These are phyloP conservation scores for Lentinula edodes DNA, from an alignment of 768 basidiomycete species.

Conservation along the genomic window DNA sequence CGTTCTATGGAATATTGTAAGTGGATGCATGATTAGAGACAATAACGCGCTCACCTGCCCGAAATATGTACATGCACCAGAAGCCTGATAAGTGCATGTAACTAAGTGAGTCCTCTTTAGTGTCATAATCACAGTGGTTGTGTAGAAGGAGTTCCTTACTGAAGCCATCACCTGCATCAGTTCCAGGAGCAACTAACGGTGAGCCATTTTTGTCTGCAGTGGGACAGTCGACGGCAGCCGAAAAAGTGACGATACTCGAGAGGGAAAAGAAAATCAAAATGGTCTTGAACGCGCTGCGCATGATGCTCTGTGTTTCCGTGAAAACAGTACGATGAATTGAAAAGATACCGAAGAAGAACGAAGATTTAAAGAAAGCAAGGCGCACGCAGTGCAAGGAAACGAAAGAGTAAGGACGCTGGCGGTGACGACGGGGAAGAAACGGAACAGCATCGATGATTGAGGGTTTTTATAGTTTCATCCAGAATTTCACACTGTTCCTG, in stretches of 20 bases:
- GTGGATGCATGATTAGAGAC: neutral
- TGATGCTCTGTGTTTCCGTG: neutral
- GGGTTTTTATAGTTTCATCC: neutral
- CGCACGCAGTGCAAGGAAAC: constrained; percentile 1
- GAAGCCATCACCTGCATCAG: neutral
- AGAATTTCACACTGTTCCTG: neutral
- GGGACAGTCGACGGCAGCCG: neutral
- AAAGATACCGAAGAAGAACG: neutral
- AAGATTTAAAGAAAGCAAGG: neutral
- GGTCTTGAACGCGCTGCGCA: constrained; percentile 1
- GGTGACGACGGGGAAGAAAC: constrained; percentile 1
- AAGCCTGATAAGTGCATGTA: neutral
- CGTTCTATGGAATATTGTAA: neutral
- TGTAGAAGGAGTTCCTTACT: neutral
- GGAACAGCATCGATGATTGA: neutral
- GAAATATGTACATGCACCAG: constrained; percentile 3
- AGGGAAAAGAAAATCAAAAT: neutral
- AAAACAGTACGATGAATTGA: neutral
- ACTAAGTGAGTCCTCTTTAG: neutral
- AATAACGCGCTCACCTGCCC: neutral
- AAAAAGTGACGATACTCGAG: neutral
- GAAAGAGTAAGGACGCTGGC: neutral
- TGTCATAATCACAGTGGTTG: neutral
- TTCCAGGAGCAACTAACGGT: neutral
- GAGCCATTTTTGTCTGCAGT: neutral